Evolutionary conservation across 345 rosid genomes (phyloP).

Genomic region (Salix brachista): DNA sequence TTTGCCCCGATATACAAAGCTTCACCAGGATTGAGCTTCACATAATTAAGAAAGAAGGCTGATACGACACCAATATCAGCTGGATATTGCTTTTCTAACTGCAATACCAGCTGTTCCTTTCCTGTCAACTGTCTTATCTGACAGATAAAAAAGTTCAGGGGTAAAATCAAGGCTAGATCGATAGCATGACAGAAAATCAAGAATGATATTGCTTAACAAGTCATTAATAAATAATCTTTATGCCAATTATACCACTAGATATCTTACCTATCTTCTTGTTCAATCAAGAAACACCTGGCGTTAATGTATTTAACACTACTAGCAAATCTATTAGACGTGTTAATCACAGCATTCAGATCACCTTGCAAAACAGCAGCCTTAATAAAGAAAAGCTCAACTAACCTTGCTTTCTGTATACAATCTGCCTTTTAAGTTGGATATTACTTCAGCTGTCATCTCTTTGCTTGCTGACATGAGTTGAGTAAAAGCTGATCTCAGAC

Average conservation of each 20-base stretch:
- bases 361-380: background rate
- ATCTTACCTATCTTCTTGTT: background rate
- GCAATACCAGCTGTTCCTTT: constrained; percentile 79
- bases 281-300: background rate
- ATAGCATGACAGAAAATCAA: background rate
- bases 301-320: background rate
- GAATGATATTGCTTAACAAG: background rate
- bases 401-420: constrained; percentile 68
- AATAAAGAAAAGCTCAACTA: constrained; percentile 1
- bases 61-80: constrained; percentile 83
- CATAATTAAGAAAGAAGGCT: constrained; percentile 79
- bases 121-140: constrained; percentile 80
- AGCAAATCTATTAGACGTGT: background rate
- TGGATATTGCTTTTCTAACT: constrained; percentile 80
- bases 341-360: background rate
- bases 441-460: constrained; percentile 51
- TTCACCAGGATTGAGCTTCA: constrained; percentile 91
- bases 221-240: background rate
- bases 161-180: constrained; percentile 3
- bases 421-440: constrained; percentile 59
- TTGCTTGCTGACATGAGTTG: constrained; percentile 73
- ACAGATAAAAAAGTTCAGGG: background rate
- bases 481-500: constrained; percentile 69
- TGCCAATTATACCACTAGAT: background rate
- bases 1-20: constrained; percentile 93